Evolutionary conservation across 225 moss, liverwort and hornwort genomes (phyloP).

Genomic region (Ulota crispa): DNA sequence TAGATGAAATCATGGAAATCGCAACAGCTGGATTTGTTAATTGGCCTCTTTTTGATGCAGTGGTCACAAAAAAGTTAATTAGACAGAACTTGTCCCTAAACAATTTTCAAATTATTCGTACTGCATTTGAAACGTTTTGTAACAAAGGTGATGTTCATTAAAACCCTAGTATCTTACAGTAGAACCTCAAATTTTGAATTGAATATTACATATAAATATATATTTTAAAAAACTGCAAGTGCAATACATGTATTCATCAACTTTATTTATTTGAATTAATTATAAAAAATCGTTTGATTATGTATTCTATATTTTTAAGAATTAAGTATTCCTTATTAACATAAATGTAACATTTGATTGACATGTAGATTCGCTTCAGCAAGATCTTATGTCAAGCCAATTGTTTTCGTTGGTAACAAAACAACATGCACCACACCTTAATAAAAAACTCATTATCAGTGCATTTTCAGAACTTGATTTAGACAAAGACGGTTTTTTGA

Average conservation of each 20-base stretch:
- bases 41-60: conserved; percentile 27
- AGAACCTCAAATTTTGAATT: background rate
- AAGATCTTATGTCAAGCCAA: conserved; percentile 30
- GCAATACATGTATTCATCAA: too few relatives aligned
- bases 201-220: too few relatives aligned
- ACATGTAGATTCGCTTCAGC: conserved; percentile 7
- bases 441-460: conserved; percentile 21
- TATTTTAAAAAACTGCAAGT: too few relatives aligned
- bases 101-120: background rate
- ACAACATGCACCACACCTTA: conserved; percentile 32
- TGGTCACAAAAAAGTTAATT: conserved; percentile 9
- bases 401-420: conserved; percentile 16
- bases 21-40: conserved; percentile 1
- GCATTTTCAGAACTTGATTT: conserved; percentile 44
- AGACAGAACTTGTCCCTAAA: background rate
- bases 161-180: background rate
- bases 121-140: conserved; percentile 14
- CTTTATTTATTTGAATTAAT: too few relatives aligned
- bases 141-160: background rate
- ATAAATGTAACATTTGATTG: background rate
- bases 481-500: conserved; percentile 41
- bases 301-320: too few relatives aligned
- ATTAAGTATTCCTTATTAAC: too few relatives aligned
- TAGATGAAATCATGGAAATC: conserved; percentile 15
- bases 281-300: too few relatives aligned